Conservation (phyloP, 768 basidiomycete species). For the Pleurotus sapidus region DNA sequence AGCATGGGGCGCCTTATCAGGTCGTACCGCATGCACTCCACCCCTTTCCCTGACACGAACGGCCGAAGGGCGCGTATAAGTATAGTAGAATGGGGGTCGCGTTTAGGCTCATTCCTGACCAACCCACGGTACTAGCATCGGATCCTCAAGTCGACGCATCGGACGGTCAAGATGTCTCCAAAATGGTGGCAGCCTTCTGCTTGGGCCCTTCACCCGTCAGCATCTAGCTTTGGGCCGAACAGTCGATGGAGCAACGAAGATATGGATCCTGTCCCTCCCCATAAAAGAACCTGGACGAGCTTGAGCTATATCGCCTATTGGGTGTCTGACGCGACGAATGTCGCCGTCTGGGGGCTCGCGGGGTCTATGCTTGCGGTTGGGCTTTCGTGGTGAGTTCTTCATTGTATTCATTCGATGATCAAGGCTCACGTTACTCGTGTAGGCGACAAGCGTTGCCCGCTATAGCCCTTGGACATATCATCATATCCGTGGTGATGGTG, state of each 20-base stretch:
- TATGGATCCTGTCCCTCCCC: slow-evolving; percentile 70
- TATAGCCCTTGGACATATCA: slow-evolving; percentile 68
- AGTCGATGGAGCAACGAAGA: slow-evolving; percentile 70
- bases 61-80: too few species aligned
- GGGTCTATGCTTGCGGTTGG: slow-evolving; percentile 75
- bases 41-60: too few species aligned
- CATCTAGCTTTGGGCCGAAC: slow-evolving; percentile 54
- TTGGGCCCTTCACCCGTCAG: slow-evolving; percentile 51
- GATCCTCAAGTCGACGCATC: too few species aligned
- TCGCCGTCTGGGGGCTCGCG: slow-evolving; percentile 58
- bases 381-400: slow-evolving; percentile 54
- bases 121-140: too few species aligned
- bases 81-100: too few species aligned
- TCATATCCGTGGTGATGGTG: slow-evolving; percentile 73
- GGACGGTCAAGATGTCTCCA: neutral
- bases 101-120: too few species aligned
- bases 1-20: too few species aligned
- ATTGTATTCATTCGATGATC: neutral
- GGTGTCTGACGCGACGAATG: slow-evolving; percentile 49
- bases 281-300: slow-evolving; percentile 63
- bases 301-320: slow-evolving; percentile 67
- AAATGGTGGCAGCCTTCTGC: slow-evolving; percentile 23
- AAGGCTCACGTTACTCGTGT: neutral
- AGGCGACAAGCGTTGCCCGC: slow-evolving; percentile 68
- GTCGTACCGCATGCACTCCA: too few species aligned